These are phyloP conservation scores for Ulmus americana DNA, from an alignment of 331 rosid genomes.

Conservation along the genomic window DNA sequence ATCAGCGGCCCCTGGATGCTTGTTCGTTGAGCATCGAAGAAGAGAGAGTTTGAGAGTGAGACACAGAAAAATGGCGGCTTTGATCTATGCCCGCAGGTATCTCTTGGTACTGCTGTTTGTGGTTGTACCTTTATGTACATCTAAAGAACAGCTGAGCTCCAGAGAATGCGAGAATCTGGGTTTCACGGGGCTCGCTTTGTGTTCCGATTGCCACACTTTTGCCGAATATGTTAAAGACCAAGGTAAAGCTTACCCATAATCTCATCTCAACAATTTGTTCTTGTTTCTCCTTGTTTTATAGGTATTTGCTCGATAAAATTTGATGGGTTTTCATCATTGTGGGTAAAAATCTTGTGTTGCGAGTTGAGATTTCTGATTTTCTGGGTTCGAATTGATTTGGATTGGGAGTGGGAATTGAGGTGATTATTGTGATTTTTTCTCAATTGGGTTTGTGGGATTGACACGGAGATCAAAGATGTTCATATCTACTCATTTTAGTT, in stretches of 20 bases:
- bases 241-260: slow-evolving; percentile 34
- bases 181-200: slow-evolving; percentile 75
- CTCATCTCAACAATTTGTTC: not conserved
- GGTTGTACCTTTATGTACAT: slow-evolving; percentile 9
- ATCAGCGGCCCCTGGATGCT: too few relatives aligned
- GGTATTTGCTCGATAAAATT: too few relatives aligned
- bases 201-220: slow-evolving; percentile 78
- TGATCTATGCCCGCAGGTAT: too few relatives aligned
- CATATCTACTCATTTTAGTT: too few relatives aligned
- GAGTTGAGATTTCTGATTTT: not conserved
- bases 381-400: not conserved
- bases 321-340: not conserved
- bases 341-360: not conserved
- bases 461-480: too few relatives aligned
- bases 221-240: slow-evolving; percentile 84
- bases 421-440: too few relatives aligned
- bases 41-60: too few relatives aligned
- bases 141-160: slow-evolving; percentile 56
- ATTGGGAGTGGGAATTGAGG: too few relatives aligned
- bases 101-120: too few relatives aligned
- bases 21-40: too few relatives aligned
- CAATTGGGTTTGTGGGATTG: too few relatives aligned
- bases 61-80: too few relatives aligned
- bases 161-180: slow-evolving; percentile 91
- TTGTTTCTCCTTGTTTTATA: not conserved